These are phyloP conservation scores for Alternaria arbusti DNA, from an alignment of 2,329 filamentous ascomycete genomes.

Conservation along the genomic window DNA sequence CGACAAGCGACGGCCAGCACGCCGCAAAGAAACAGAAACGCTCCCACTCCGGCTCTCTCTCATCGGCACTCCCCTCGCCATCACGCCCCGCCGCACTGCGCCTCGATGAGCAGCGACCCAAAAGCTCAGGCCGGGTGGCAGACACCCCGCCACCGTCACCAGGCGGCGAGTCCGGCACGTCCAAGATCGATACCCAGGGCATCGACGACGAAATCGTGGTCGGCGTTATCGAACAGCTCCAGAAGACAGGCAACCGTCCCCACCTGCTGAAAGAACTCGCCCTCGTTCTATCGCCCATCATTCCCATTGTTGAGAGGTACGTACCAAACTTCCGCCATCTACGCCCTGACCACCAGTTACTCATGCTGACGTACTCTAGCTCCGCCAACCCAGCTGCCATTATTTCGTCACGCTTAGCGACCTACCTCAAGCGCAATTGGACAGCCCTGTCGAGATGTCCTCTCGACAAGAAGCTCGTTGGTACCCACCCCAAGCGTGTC, in stretches of 20 bases:
- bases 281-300: slow-evolving; percentile 74
- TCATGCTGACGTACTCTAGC: slow-evolving; percentile 60
- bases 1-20: slow-evolving; percentile 62
- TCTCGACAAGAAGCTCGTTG: slow-evolving; percentile 89
- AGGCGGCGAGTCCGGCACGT: slow-evolving; percentile 54
- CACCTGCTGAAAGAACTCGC: slow-evolving; percentile 95
- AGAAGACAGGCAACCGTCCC: slow-evolving; percentile 88
- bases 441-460: slow-evolving; percentile 81
- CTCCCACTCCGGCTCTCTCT: slow-evolving; percentile 65
- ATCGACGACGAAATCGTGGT: slow-evolving; percentile 97
- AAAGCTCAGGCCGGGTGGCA: slow-evolving; percentile 54
- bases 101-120: slow-evolving; percentile 54
- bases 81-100: slow-evolving; percentile 54
- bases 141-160: slow-evolving; percentile 85
- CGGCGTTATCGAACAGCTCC: slow-evolving; percentile 84
- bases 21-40: slow-evolving; percentile 72
- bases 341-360: slow-evolving; percentile 25
- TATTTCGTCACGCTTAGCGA: slow-evolving; percentile 87
- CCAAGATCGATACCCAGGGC: slow-evolving; percentile 76
- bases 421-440: slow-evolving; percentile 88
- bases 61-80: slow-evolving; percentile 52
- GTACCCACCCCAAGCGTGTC: slow-evolving; percentile 89
- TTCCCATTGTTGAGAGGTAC: slow-evolving; percentile 90
- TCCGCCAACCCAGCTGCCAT: slow-evolving; percentile 95
- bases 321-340: slow-evolving; percentile 49